Conservation (phyloP, 2,329 filamentous ascomycete genomes). For the Annulohypoxylon truncatum region DNA sequence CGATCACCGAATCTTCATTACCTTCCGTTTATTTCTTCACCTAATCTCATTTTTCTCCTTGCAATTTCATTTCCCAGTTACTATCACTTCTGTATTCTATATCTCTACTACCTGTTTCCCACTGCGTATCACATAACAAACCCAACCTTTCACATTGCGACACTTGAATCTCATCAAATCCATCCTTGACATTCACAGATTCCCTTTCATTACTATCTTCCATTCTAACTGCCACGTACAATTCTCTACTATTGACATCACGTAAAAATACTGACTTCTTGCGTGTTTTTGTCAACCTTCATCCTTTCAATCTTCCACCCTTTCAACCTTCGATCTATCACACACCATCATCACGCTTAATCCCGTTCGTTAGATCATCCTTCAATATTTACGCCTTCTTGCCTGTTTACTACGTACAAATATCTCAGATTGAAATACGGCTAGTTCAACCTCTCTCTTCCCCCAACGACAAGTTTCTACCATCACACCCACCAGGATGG, state of each 20-base stretch:
- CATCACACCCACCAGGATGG: no score
- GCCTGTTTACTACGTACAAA: background rate
- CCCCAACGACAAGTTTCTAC: background rate
- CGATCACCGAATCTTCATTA: background rate
- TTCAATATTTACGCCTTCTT: no score
- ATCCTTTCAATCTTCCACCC: background rate
- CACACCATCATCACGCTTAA: background rate
- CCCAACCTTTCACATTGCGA: background rate
- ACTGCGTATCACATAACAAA: background rate
- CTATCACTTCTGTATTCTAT: background rate
- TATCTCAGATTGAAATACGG: background rate
- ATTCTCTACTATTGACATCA: background rate
- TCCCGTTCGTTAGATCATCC: background rate
- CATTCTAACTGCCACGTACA: background rate
- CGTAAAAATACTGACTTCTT: background rate
- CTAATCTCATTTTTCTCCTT: background rate
- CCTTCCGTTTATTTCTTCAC: background rate
- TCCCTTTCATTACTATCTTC: background rate
- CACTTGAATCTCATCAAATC: background rate
- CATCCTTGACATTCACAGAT: background rate
- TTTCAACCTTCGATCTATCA: background rate
- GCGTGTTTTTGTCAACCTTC: background rate
- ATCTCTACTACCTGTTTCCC: background rate
- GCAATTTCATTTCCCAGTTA: background rate
- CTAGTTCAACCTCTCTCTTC: background rate